These are phyloP conservation scores for Botrytis elliptica DNA, from an alignment of 2,329 filamentous ascomycete genomes.

Conservation along the genomic window DNA sequence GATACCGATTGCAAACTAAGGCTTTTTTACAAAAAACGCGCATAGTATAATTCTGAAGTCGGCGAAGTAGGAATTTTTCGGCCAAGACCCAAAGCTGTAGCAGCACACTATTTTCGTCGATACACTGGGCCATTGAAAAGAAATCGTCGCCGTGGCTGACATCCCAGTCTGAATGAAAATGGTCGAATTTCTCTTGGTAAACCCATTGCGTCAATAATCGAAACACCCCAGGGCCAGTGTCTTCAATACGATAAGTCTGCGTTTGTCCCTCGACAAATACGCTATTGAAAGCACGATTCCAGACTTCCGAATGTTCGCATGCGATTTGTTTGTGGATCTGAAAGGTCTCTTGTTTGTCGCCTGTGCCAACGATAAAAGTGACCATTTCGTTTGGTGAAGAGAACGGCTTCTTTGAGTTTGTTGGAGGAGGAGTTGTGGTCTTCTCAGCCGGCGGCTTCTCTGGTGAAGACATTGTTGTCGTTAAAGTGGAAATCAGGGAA, in stretches of 20 bases:
- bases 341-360: not conserved
- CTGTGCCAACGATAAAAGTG: not conserved
- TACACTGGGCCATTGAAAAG: rapidly evolving
- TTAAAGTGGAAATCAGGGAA: not conserved
- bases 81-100: slow-evolving; percentile 4
- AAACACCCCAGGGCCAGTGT: not conserved
- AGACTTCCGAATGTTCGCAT: slow-evolving; percentile 3
- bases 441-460: not conserved
- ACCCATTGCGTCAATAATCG: slow-evolving; percentile 9
- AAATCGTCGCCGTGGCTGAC: rapidly evolving
- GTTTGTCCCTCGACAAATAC: not conserved
- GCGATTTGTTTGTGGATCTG: slow-evolving; percentile 3
- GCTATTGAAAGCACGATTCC: slow-evolving; percentile 10
- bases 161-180: not conserved
- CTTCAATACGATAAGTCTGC: not conserved
- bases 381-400: slow-evolving; percentile 3
- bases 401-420: not conserved
- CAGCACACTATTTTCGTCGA: not conserved
- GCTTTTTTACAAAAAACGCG: not conserved
- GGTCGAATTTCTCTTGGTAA: not conserved
- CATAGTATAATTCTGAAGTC: slow-evolving; percentile 10
- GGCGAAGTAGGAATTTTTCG: not conserved
- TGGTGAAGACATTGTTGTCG: not conserved
- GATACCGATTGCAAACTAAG: not conserved
- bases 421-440: no score